Percentiles rank a stretch among this genome's conserved stretches.
phyloP scores from a whole-genome alignment of 306 rosid genomes.

The Astragalus glycyphyllos region DNA sequence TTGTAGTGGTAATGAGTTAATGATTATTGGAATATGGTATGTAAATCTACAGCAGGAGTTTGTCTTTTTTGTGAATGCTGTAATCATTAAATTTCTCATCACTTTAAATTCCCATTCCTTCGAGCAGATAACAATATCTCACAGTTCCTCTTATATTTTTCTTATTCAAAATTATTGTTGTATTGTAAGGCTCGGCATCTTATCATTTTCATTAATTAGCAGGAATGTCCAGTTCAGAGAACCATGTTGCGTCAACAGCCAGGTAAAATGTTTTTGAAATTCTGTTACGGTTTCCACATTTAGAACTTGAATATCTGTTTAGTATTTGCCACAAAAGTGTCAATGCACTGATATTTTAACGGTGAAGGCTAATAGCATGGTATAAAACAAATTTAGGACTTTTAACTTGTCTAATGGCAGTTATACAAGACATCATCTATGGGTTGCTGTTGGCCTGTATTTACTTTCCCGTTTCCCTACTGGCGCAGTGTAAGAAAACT shows the following conservation, averaged over 20 bases:
- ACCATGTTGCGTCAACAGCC: constrained; percentile 43
- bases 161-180: constrained; percentile 20
- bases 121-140: constrained; percentile 26
- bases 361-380: constrained; percentile 7
- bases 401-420: constrained; percentile 5
- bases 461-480: constrained; percentile 1
- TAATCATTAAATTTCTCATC: constrained; percentile 28
- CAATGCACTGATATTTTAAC: constrained; percentile 8
- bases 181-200: constrained; percentile 31
- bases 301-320: constrained; percentile 21
- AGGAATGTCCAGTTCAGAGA: constrained; percentile 68
- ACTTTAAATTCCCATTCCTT: constrained; percentile 24
- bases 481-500: not conserved
- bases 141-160: not conserved
- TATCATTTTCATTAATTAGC: constrained; percentile 50
- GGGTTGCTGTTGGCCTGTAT: constrained; percentile 4
- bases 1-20: constrained; percentile 6
- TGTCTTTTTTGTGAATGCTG: constrained; percentile 31
- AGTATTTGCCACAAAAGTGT: constrained; percentile 23
- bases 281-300: constrained; percentile 29
- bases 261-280: constrained; percentile 51
- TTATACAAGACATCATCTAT: constrained; percentile 17
- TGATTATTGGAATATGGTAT: constrained; percentile 28
- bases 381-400: not conserved
- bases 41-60: constrained; percentile 7